Evolutionary conservation across 441 rosid genomes (phyloP).

Genomic region (Brassica hybrid): DNA sequence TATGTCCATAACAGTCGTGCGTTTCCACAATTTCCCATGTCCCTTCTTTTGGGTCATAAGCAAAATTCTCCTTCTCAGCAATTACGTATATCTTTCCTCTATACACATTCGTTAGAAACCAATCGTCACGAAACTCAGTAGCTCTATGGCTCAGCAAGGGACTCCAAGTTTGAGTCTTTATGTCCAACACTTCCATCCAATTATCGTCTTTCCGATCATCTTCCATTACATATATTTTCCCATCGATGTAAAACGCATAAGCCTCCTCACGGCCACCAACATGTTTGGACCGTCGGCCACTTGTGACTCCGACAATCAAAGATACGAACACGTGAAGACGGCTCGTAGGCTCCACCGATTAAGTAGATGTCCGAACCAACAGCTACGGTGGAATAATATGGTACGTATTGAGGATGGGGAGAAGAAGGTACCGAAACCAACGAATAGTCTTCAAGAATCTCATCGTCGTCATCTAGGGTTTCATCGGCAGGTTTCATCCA

Average conservation of each 20-base stretch:
- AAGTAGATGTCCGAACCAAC: not conserved
- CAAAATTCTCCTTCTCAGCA: not conserved
- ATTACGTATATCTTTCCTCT: not conserved
- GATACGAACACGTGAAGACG: not conserved
- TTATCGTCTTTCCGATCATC: not conserved
- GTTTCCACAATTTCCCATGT: not conserved
- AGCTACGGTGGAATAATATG: not conserved
- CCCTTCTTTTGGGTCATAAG: not conserved
- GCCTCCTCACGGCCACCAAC: not conserved
- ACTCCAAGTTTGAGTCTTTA: not conserved
- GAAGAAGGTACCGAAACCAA: not conserved
- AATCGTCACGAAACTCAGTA: not conserved
- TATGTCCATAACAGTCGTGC: not conserved
- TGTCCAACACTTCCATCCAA: not conserved
- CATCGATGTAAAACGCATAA: not conserved
- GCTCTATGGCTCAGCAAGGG: slow-evolving; percentile 4
- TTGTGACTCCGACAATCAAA: slow-evolving; percentile 2
- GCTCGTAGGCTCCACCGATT: not conserved
- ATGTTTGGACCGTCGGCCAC: not conserved
- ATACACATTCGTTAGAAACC: not conserved
- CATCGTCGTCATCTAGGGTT: not conserved
- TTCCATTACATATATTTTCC: slow-evolving; percentile 4
- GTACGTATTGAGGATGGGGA: not conserved
- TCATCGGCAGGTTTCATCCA: not conserved
- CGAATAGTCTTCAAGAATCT: not conserved